Evolutionary conservation across 78 protist species (phyloP).

Genomic region (Guillardia theta): DNA sequence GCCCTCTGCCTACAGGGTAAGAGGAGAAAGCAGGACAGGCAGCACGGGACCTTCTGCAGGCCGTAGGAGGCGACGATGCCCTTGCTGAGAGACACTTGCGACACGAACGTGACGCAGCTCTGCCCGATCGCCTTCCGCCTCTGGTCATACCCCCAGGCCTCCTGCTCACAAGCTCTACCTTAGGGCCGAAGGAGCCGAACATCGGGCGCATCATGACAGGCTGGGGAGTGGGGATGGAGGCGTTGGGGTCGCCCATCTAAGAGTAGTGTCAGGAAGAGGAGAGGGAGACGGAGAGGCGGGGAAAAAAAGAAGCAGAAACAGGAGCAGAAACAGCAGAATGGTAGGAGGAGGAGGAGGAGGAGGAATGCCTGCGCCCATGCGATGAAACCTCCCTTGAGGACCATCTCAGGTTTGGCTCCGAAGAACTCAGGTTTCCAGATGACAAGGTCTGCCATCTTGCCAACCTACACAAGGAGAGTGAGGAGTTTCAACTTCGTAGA

Average conservation of each 20-base stretch:
- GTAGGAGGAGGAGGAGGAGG: not conserved
- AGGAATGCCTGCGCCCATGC: slow-evolving; percentile 21
- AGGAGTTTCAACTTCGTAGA: not conserved
- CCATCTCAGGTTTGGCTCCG: slow-evolving; percentile 59
- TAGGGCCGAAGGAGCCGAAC: slow-evolving; percentile 31
- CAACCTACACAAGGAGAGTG: not conserved
- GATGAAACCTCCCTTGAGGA: slow-evolving; percentile 46
- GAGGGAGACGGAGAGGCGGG: too few species aligned
- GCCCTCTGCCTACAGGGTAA: too few species aligned
- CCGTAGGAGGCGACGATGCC: not conserved
- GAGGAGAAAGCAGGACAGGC: too few species aligned
- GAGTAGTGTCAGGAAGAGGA: not conserved
- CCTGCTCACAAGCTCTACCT: not conserved
- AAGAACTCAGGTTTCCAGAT: slow-evolving; percentile 53
- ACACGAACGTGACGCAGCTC: slow-evolving; percentile 25
- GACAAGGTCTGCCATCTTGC: slow-evolving; percentile 46
- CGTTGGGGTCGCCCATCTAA: slow-evolving; percentile 67
- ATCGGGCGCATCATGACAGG: slow-evolving; percentile 64
- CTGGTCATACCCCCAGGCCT: not conserved
- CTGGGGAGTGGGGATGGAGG: slow-evolving; percentile 64
- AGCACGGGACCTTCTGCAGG: too few species aligned
- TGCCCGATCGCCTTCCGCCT: not conserved
- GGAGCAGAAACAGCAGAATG: not conserved
- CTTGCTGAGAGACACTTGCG: not conserved
- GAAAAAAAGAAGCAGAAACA: not conserved